These are phyloP conservation scores for Arachis monticola DNA, from an alignment of 331 rosid genomes.

Conservation along the genomic window DNA sequence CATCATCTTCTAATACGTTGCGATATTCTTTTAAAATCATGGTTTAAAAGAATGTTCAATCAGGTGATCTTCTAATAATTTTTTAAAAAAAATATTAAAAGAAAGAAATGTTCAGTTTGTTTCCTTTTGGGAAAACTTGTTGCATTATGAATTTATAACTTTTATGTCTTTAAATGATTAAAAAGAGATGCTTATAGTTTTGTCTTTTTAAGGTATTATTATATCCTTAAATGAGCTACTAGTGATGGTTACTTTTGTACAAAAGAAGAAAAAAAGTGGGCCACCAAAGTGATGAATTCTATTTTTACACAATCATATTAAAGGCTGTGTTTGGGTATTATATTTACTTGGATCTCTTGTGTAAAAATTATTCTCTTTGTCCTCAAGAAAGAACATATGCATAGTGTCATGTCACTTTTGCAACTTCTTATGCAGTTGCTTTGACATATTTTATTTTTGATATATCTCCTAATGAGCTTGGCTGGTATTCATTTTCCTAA, in stretches of 20 bases:
- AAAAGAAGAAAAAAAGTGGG: not conserved
- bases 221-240: not conserved
- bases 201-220: not conserved
- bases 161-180: not conserved
- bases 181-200: not conserved
- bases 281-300: not conserved
- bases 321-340: not conserved
- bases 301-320: not conserved
- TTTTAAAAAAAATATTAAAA: no score
- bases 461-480: not conserved
- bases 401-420: not conserved
- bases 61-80: not conserved
- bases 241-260: not conserved
- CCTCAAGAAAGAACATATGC: not conserved
- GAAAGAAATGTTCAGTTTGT: no score
- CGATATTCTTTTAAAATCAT: not conserved
- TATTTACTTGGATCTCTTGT: not conserved
- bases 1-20: not conserved
- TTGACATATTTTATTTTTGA: not conserved
- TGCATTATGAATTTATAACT: not conserved
- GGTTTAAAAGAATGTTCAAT: not conserved
- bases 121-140: not conserved
- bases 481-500: not conserved
- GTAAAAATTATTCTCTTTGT: no score
- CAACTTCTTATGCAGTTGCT: not conserved